Base-by-base conservation (phyloP, 192 early-diverging fungal species). In the Jimgerdemannia lactiflua region DNA sequence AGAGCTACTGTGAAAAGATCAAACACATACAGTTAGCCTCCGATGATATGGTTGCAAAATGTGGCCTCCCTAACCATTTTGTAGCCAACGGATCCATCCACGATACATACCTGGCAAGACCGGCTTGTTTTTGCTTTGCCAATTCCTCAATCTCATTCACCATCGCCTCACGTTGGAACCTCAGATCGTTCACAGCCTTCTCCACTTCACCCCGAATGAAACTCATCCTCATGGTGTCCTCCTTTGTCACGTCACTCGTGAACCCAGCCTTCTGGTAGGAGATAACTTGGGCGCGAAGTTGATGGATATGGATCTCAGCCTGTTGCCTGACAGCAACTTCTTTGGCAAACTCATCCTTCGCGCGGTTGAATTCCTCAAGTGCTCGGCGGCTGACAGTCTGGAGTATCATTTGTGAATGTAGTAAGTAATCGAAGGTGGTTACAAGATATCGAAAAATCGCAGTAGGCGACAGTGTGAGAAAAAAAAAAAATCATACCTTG, bases 261-360 rank as follows among this genome's bases (percentile, higher is more conserved):
- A 65, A 19, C 10, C 70, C 69, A 3, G 75, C 69, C 54, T 80
- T 68, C 39, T 77, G 70, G 39, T 43, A 18, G 9, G 72, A 72
- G 4, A 67, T 70, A 9, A 85, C 42, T 68, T 83, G 77, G 42
- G 75, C 72, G 7, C 74, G 72, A 42, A 83, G 73, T 66, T 79
- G 73, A 3, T 70, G 29, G 20, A 78, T 74, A 29, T 71, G 70
- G 3, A 44, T 42, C 64, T 83, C 82, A 18, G 71, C 44, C 29
- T 79, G 43, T 42, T 79, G 71, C 4, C 77, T 67, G 17, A 67
- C 18, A 11, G 69, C n/a, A 18, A 77, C 74, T 74, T 83, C 82
- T 18, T 79, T 81, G 64, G 75, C 43, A 71, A 75, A 79, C 18
- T 86, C 84, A 75, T 85, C 83, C 43, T 89, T 88, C 6, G 78